Base-by-base conservation (phyloP, 805 yeast genomes). In the Metschnikowia gruessii region DNA sequence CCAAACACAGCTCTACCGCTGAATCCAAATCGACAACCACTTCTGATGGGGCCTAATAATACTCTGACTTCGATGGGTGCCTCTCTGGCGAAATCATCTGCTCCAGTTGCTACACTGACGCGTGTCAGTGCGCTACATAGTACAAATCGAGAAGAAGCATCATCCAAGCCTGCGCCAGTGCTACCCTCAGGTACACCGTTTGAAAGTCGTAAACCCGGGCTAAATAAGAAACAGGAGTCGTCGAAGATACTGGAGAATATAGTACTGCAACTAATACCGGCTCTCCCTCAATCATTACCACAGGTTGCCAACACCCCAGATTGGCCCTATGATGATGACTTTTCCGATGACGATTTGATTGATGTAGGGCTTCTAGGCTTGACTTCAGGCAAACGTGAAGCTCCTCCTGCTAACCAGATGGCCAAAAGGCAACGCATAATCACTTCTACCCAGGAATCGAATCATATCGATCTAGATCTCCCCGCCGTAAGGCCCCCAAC, bases 311-410 rank as follows among this genome's bases (percentile, higher is more conserved):
- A 12, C 28, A 34, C 18, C 30, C 33, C 30, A 34, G 41, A n/a
- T 15, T 37, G 40, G 40, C n/a, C 32, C 18, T 4, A 37, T 16
- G 52, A 48, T n/a, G 42, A 39, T 17, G 34, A 21, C 11, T 45
- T 42, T 12, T 35, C 38, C 19, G 37, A 26, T n/a, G 43, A 34
- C 12, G 45, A 46, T 12, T 49, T 53, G 38, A 53, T 53, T 16
- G 54, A 53, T 35, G 40, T 50, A 24, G 33, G 39, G 11, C 19
- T 36, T 11, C 36, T 53, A 29, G 46, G 43, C 13, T 18, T 40
- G 13, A 35, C 42, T 2, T 41, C 18, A 18, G 21, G 33, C 1
- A 50, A 50, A 18, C 33, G 53, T n/a, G 43, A 26, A 6, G 39
- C 40, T 11, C n/a, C 19, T 8, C 18, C 33, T 4, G 49, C 26